A percentile compares a stretch with the other conserved stretches of the same genome.
Conservation (phyloP, 169 alveolate genomes). For the Eimeria necatrix region DNA sequence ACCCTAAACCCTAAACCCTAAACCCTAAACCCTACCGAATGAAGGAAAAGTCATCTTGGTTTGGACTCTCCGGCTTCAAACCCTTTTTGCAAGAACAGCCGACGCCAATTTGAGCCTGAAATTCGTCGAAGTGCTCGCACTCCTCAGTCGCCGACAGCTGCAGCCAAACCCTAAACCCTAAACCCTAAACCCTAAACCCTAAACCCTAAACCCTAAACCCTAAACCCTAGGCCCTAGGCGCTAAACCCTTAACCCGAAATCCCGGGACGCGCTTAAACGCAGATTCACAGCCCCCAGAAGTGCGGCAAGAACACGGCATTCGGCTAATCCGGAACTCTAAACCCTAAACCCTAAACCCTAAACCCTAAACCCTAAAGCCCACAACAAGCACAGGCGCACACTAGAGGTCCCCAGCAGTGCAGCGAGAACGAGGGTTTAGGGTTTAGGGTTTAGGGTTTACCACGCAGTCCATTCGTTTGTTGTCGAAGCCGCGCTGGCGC, state of each 20-base stretch:
- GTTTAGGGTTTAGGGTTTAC: neutral
- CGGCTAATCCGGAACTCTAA: no score
- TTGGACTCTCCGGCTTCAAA: slow-evolving; percentile 93
- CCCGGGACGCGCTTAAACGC: neutral
- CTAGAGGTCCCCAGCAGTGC: no score
- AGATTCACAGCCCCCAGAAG: no score
- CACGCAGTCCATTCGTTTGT: slow-evolving; percentile 17
- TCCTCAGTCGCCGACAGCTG: slow-evolving; percentile 8
- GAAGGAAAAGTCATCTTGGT: slow-evolving; percentile 91
- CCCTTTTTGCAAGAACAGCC: slow-evolving; percentile 93
- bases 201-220: neutral
- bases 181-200: neutral
- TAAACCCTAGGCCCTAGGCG: no score
- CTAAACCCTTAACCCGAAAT: no score
- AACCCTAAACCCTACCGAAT: slow-evolving; percentile 27
- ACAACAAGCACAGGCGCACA: no score
- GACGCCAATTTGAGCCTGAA: slow-evolving; percentile 69
- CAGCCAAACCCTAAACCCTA: slow-evolving; percentile 9
- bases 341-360: no score
- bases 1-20: neutral
- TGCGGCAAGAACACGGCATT: no score
- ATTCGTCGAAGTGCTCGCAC: slow-evolving; percentile 3
- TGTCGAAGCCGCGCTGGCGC: slow-evolving; percentile 19
- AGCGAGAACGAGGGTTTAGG: no score
- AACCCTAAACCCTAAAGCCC: neutral